phyloP scores from a whole-genome alignment of 225 moss, liverwort and hornwort genomes.

The Pleurozium schreberi region DNA sequence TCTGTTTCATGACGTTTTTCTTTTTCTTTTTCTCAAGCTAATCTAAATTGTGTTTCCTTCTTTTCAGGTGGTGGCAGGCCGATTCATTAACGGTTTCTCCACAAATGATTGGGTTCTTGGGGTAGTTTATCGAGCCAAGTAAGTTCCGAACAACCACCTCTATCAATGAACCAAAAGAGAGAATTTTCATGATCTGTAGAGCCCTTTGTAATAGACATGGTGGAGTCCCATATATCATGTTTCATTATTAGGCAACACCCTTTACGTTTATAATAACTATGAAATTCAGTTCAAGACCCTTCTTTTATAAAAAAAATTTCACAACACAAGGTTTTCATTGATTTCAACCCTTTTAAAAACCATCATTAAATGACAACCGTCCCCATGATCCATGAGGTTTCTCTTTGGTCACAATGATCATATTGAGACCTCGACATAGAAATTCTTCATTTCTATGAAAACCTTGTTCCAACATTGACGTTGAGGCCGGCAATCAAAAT shows the following conservation, averaged over 20 bases:
- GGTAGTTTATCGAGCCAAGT: slow-evolving; percentile 85
- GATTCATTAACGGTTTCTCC: slow-evolving; percentile 84
- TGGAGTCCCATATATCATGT: background rate
- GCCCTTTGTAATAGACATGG: background rate
- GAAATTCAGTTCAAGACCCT: background rate
- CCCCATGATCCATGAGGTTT: background rate
- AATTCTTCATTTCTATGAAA: background rate
- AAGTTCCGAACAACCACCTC: background rate
- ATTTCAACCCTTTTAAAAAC: background rate
- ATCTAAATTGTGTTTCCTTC: background rate
- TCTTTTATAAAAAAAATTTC: background rate
- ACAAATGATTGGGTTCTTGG: slow-evolving; percentile 96
- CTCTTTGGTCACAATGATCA: background rate
- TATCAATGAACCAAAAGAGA: background rate
- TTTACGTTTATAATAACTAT: background rate
- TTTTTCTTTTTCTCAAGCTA: background rate
- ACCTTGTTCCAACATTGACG: background rate
- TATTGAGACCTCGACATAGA: background rate
- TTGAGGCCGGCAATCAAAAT: background rate
- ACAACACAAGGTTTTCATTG: background rate
- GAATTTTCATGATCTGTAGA: background rate
- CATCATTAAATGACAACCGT: background rate
- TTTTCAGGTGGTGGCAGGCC: slow-evolving; percentile 79
- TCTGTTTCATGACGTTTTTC: background rate
- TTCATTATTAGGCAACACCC: background rate